Percentiles rank a stretch among this genome's conserved stretches.
Evolutionary conservation across 2,329 filamentous ascomycete species (phyloP).

Genomic region (Xylariaceae sp.): DNA sequence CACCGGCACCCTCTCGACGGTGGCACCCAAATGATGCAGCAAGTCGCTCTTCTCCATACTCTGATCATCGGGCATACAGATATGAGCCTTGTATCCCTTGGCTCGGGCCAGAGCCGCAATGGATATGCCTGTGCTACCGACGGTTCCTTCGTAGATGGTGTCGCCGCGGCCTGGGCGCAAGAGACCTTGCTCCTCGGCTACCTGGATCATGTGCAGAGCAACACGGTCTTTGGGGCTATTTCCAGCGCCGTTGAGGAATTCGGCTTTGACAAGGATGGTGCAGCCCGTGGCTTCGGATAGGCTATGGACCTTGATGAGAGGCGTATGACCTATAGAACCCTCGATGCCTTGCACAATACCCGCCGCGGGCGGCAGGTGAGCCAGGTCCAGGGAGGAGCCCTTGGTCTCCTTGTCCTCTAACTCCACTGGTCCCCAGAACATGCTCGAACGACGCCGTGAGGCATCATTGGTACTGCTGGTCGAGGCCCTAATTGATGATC

Average conservation of each 20-base stretch:
- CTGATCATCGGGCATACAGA: constrained; percentile 96
- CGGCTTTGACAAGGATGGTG: constrained; percentile 86
- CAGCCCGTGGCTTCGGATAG: constrained; percentile 84
- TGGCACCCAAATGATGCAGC: constrained; percentile 81
- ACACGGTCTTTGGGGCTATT: constrained; percentile 94
- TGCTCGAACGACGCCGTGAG: constrained; percentile 35
- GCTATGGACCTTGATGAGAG: constrained; percentile 78
- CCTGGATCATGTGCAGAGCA: constrained; percentile 79
- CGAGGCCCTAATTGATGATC: constrained; percentile 5
- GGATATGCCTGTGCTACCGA: constrained; percentile 93
- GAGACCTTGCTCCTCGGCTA: constrained; percentile 74
- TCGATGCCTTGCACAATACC: constrained; percentile 75
- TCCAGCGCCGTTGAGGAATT: constrained; percentile 93
- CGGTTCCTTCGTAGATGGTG: constrained; percentile 95
- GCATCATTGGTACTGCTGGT: constrained; percentile 4
- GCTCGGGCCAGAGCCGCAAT: constrained; percentile 85
- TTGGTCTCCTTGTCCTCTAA: constrained; percentile 52
- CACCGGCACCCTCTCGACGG: constrained; percentile 85
- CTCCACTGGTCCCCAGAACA: constrained; percentile 45
- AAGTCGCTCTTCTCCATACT: constrained; percentile 84
- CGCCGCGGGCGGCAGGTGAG: constrained; percentile 15
- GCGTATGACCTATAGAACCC: constrained; percentile 89
- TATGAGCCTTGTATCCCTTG: constrained; percentile 85
- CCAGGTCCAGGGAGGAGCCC: constrained; percentile 10
- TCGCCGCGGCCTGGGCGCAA: constrained; percentile 79